Evolutionary conservation across 2,329 filamentous ascomycete species (phyloP), one percentile per base, ranked within the genome.

Genomic region (Botrytis byssoidea): DNA sequence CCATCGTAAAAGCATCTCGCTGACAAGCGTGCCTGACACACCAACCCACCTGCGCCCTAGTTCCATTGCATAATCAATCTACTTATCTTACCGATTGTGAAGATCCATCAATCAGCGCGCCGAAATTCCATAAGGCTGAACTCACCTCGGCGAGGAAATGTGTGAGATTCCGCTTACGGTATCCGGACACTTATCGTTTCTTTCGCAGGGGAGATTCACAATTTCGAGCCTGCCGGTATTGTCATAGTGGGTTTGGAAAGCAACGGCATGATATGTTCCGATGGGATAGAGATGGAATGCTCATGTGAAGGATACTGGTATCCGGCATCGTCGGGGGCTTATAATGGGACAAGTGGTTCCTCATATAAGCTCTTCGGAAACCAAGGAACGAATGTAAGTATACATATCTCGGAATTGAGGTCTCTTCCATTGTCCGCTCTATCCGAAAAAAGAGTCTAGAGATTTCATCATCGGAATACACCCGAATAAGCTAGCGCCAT

Each of bases 11-110:
- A n/a, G 64, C 44, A 67, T 37, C 64, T 67, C 18, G 46, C 46
- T 55, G 65, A 68, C 65, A 55, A 55, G 65, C 48, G 46, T 68
- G 9, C 46, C 65, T 68, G 65, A 68, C 65, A 68, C 65, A 68
- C 46, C 65, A 55, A 29, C 46, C 68, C 20, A 44, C 44, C 29
- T 70, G 68, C 55, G 29, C 44, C 55, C 40, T 35, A 5, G 44
- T 64, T 37, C 37, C 40, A 64, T 35, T 70, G 68, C 68, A 60
- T 46, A 70, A 63, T 37, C 68, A 70, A 63, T 37, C 68, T n/a
- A 46, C n/a, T 70, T 64, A 25, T 44, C 37, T 71, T 71, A 37
- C 40, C 37, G 29, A 35, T 14, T 8, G n/a, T 37, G 29, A 18
- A 48, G 32, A 44, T 59, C 9, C 20, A 32, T 55, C 46, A 40